These are phyloP conservation scores for Strigomonas culicis DNA, from an alignment of 208 protist species.

Conservation along the genomic window DNA sequence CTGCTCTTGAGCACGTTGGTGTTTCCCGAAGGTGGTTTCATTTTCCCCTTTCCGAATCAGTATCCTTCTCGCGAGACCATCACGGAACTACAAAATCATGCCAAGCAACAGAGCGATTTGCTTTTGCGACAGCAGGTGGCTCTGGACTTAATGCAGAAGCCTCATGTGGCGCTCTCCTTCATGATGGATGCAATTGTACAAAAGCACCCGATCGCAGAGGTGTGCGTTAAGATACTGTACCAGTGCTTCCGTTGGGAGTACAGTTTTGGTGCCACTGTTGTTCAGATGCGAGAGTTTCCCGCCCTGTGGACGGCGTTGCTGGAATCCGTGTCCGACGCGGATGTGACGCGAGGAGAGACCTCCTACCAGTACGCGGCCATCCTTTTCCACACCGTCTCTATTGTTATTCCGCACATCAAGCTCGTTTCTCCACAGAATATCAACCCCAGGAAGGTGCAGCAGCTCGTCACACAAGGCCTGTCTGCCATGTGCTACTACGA, in stretches of 20 bases:
- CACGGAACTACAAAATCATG: slow-evolving; percentile 32
- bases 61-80: slow-evolving; percentile 27
- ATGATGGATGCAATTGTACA: slow-evolving; percentile 60
- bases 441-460: slow-evolving; percentile 54
- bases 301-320: slow-evolving; percentile 75
- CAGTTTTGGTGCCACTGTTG: slow-evolving; percentile 75
- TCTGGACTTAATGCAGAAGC: slow-evolving; percentile 69
- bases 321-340: slow-evolving; percentile 46
- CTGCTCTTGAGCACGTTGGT: slow-evolving; percentile 50
- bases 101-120: slow-evolving; percentile 51
- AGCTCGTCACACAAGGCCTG: slow-evolving; percentile 56
- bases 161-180: slow-evolving; percentile 52
- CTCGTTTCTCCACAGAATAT: slow-evolving; percentile 78
- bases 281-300: slow-evolving; percentile 67
- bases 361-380: slow-evolving; percentile 60
- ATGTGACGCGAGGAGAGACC: slow-evolving; percentile 30
- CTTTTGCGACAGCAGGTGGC: slow-evolving; percentile 76
- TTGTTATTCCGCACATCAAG: slow-evolving; percentile 84
- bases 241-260: slow-evolving; percentile 80
- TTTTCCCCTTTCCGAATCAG: slow-evolving; percentile 82
- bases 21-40: slow-evolving; percentile 58
- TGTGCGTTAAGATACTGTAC: slow-evolving; percentile 79
- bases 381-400: slow-evolving; percentile 71
- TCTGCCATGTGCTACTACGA: slow-evolving; percentile 18
- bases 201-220: slow-evolving; percentile 32